These are phyloP conservation scores for Alternaria sp. DNA, from an alignment of 2,329 filamentous ascomycete genomes.

Conservation along the genomic window DNA sequence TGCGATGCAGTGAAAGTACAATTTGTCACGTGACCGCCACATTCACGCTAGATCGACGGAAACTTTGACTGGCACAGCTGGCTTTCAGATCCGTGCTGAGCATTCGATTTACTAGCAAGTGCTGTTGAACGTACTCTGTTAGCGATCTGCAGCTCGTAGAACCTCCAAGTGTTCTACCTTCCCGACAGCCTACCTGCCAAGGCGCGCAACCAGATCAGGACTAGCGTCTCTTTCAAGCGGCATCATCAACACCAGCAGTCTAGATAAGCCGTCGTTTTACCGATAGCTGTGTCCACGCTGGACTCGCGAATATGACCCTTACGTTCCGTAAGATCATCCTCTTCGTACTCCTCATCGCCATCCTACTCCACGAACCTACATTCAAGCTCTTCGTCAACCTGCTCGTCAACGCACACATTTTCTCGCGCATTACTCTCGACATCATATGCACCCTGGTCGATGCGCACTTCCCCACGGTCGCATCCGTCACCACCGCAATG, in stretches of 20 bases:
- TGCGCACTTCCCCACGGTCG: not conserved
- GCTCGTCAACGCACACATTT: not conserved
- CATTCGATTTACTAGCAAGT: too few species aligned
- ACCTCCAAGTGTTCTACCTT: not conserved
- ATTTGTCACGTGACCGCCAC: not conserved
- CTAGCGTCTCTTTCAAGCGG: not conserved
- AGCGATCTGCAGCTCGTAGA: not conserved
- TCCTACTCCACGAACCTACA: not conserved
- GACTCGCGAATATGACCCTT: not conserved
- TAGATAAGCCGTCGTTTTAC: not conserved
- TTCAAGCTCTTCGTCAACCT: not conserved
- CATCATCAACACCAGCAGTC: not conserved
- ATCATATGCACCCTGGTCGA: not conserved
- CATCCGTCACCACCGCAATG: not conserved
- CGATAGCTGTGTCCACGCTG: not conserved
- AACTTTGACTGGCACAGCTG: not conserved
- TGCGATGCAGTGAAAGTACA: not conserved
- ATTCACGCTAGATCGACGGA: not conserved
- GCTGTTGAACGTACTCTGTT: too few species aligned
- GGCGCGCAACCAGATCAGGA: not conserved
- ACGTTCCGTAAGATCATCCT: not conserved
- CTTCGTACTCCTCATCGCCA: not conserved
- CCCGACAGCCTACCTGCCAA: not conserved
- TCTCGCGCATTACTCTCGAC: not conserved
- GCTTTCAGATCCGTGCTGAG: not conserved